Conservation (phyloP, 352 stramenopile species). For the Globisporangium perplexum region DNA sequence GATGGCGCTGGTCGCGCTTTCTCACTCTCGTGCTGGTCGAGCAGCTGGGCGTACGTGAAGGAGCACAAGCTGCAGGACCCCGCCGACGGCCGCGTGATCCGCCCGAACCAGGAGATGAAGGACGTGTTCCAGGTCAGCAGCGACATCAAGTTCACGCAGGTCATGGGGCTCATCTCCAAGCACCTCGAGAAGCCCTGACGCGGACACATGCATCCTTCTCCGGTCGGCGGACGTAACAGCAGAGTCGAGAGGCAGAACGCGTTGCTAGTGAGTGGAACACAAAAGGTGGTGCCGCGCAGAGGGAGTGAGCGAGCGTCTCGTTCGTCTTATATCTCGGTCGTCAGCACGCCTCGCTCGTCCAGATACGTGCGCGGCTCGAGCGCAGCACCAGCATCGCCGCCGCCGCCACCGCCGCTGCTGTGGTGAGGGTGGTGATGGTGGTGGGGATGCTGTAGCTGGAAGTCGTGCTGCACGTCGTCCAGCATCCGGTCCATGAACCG, state of each 20-base stretch:
- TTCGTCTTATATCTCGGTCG: conserved; percentile 41
- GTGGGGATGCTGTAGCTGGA: conserved; percentile 18
- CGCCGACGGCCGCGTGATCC: conserved; percentile 62
- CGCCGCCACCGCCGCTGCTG: conserved; percentile 24
- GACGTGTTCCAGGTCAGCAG: conserved; percentile 52
- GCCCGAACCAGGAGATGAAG: conserved; percentile 60
- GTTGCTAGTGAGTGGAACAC: no score
- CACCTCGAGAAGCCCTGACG: conserved; percentile 49
- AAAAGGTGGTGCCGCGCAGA: no score
- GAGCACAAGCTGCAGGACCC: conserved; percentile 70
- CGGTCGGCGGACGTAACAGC: no score
- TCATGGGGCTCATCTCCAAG: conserved; percentile 64
- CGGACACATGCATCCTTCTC: no score
- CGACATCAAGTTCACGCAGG: conserved; percentile 70
- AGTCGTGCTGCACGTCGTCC: conserved; percentile 57
- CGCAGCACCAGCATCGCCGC: conserved; percentile 14
- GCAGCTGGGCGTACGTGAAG: conserved; percentile 74
- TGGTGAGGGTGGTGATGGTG: conserved; percentile 9
- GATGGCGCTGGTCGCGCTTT: no score
- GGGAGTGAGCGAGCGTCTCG: not conserved
- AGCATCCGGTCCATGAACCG: conserved; percentile 79
- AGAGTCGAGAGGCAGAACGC: no score
- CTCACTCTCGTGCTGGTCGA: not conserved
- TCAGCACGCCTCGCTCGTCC: conserved; percentile 66
- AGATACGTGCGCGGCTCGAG: conserved; percentile 62